These are phyloP conservation scores for Pichia phayaonensis DNA, from an alignment of 805 yeast species.

Conservation along the genomic window DNA sequence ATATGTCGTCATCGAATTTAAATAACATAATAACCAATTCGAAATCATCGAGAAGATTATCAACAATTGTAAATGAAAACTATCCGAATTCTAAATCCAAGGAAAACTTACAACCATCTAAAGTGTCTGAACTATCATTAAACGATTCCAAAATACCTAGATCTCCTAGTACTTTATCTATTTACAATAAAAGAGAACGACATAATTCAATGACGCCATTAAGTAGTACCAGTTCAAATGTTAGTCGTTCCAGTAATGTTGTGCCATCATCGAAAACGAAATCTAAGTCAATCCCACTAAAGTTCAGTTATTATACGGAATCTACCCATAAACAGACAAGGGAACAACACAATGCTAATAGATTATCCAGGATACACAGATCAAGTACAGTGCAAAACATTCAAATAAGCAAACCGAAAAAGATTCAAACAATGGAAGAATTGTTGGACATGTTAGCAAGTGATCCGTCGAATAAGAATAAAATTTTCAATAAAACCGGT, in stretches of 20 bases:
- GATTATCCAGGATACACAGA: background rate
- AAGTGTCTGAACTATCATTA: background rate
- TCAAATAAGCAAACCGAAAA: background rate
- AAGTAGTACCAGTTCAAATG: background rate
- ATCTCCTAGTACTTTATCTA: background rate
- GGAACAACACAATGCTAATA: background rate
- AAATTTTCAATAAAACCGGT: background rate
- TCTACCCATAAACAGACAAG: background rate
- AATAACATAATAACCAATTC: background rate
- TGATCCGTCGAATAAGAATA: background rate
- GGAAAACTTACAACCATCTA: background rate
- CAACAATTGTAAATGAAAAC: background rate
- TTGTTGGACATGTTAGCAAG: background rate
- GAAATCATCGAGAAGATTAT: background rate
- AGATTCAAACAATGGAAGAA: background rate
- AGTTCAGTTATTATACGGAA: background rate
- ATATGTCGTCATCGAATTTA: background rate
- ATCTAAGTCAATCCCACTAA: background rate
- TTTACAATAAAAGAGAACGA: background rate
- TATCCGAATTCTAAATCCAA: background rate
- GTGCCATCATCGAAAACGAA: background rate
- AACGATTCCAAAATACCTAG: constrained; percentile 2
- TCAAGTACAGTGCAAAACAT: background rate
- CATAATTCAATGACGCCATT: background rate
- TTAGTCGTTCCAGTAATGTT: background rate